Conservation (phyloP, 2,329 filamentous ascomycete species). For the Pochonia chlamydosporia region DNA sequence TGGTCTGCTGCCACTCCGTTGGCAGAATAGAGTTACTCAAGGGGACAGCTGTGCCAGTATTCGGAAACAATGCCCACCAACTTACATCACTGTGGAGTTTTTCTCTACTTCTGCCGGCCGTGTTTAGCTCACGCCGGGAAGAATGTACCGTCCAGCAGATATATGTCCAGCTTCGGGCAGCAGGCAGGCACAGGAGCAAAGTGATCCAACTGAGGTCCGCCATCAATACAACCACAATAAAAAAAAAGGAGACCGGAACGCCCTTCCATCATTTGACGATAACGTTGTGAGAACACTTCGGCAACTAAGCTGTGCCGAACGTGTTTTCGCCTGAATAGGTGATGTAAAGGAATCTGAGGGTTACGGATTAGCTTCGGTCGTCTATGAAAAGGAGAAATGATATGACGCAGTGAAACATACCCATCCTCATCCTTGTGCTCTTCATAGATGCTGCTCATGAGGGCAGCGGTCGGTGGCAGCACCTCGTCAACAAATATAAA, state of each 20-base stretch:
- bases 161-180: background rate
- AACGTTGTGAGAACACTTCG: background rate
- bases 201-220: background rate
- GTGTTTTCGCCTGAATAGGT: slow-evolving; percentile 99
- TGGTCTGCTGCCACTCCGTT: too few relatives aligned
- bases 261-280: slow-evolving; percentile 12
- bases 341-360: slow-evolving; percentile 85
- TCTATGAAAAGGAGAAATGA: background rate
- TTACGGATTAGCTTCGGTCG: slow-evolving; percentile 10
- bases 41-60: too few relatives aligned
- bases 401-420: slow-evolving; percentile 31
- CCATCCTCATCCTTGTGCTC: slow-evolving; percentile 88
- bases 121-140: background rate
- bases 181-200: background rate
- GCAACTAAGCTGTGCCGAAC: slow-evolving; percentile 54
- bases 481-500: slow-evolving; percentile 99
- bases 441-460: slow-evolving; percentile 99
- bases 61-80: too few relatives aligned
- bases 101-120: too few relatives aligned
- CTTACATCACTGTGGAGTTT: too few relatives aligned
- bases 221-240: background rate
- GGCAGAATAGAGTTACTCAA: too few relatives aligned
- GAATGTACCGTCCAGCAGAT: background rate
- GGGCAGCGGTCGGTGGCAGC: slow-evolving; percentile 87
- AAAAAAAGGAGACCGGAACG: slow-evolving; percentile 24